Evolutionary conservation across 108 stramenopile species (phyloP), one percentile per base, ranked within the genome.

Genomic region (Nitzschia sp.): DNA sequence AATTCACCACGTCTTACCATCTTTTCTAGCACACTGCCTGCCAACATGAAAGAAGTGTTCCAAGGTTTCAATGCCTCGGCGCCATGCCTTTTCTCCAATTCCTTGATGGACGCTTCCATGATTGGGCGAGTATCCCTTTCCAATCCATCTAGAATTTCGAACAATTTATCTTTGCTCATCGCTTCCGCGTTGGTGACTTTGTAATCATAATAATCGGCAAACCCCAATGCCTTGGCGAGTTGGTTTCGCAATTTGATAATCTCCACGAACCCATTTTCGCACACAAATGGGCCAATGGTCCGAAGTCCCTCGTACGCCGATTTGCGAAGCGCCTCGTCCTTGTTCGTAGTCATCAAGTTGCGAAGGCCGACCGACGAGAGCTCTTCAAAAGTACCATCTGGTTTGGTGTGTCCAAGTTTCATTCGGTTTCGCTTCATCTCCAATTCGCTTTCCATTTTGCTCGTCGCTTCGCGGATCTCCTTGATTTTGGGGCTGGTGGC

Each of bases 181-280:
- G 86, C 89, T 60, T 90, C 89, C 18, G 89, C 82, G 46, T 85
- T 83, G 11, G 84, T 74, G 0, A 90, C 89, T 59, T 82, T 83
- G 74, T 85, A 85, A 67, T 90, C 89, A 59, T 90, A 90, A 59
- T 82, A 90, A 64, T 87, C 86, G 1, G 72, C 53, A 59, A 62
- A 87, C 0, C 85, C 85, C 0, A 87, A 59, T 11, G 57, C 33
- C 36, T 80, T 80, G 1, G 86, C 89, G 63, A 90, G 53, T 26
- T 68, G 59, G 46, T 90, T 90, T 19, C 89, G 71, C 2, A 77
- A 61, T 51, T 85, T 85, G 57, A 90, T 81, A 28, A 90, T 80
- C 47, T 87, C 89, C 23, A 85, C 74, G 60, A 90, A 90, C 0
- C 88, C 88, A 56, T 90, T 74, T 28, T 81, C 82, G n/a, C 78